Conservation (phyloP, 2,329 filamentous ascomycete genomes). For the Paecilomyces fulvus region DNA sequence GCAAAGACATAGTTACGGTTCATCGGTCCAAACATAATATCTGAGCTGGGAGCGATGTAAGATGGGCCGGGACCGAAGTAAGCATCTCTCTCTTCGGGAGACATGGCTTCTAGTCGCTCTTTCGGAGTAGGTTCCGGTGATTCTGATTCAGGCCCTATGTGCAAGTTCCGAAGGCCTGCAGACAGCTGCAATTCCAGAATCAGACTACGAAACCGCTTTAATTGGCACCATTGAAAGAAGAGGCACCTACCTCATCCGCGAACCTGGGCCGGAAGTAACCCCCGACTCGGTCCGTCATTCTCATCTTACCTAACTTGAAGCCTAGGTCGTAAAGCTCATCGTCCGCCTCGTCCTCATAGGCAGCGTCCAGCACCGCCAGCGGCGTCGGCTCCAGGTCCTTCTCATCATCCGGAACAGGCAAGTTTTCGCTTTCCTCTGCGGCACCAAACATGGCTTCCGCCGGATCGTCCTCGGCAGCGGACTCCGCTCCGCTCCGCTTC, state of each 20-base stretch:
- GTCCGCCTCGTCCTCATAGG: slow-evolving; percentile 58
- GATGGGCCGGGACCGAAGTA: slow-evolving; percentile 57
- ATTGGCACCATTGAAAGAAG: not conserved
- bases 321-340: slow-evolving; percentile 64
- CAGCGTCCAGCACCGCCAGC: slow-evolving; percentile 56
- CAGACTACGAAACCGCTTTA: not conserved
- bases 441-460: slow-evolving; percentile 34
- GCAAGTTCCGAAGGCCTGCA: not conserved
- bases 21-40: slow-evolving; percentile 56
- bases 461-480: slow-evolving; percentile 20
- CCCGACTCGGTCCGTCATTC: slow-evolving; percentile 65
- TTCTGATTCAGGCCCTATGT: not conserved
- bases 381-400: slow-evolving; percentile 54
- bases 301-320: slow-evolving; percentile 62
- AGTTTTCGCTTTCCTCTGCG: slow-evolving; percentile 31
- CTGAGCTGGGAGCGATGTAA: slow-evolving; percentile 60
- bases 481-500: slow-evolving; percentile 14
- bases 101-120: not conserved
- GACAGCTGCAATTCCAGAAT: not conserved
- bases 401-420: slow-evolving; percentile 43
- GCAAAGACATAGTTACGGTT: slow-evolving; percentile 44
- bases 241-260: slow-evolving; percentile 53
- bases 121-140: not conserved
- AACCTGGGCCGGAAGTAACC: slow-evolving; percentile 63
- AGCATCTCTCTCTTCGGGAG: slow-evolving; percentile 10